Evolutionary conservation across 306 rosid species (phyloP), one percentile per base, ranked within the genome.

Genomic region (Leucaena leucocephala): DNA sequence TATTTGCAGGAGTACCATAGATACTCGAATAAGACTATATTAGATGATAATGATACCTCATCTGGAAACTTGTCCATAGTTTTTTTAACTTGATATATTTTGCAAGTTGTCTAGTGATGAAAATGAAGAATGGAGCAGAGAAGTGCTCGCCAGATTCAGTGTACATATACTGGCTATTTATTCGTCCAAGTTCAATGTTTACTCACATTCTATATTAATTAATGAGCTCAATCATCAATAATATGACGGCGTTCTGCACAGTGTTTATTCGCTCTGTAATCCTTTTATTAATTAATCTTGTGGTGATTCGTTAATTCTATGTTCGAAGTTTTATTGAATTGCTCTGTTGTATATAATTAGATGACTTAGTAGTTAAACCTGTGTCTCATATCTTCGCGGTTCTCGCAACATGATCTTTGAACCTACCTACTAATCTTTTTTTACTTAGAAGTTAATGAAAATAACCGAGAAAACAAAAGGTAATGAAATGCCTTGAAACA

Each of bases 11-110:
- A 80, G 91, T 81, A 40, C 65, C 80, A 96, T 93, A 9, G 39
- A 36, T 5, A 93, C 98, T 61, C 82, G 91, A 85, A 91, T 93
- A 78, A 90, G 79, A 84, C 99, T 96, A 67, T 96, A 91, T 76
- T 96, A 84, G 82, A 62, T 65, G 75, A 27, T 27, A 27, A 27
- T 27, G 27, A 77, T 43, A 36, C 52, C 68, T 46, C 63, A 27
- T 39, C 74, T 69, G 68, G 49, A 73, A 76, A 50, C 64, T 27
- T 62, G 69, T 72, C 72, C 78, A 27, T 35, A 64, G 74, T 17
- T 15, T 78, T 76, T 75, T 55, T 65, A n/a, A 38, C 71, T 68
- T 68, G 74, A 78, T 74, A 67, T 62, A 76, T 46, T 59, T 9
- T 79, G 54, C 85, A 46, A 63, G 33, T 76, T 62, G 68, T 82